phyloP scores from a whole-genome alignment of 2,329 filamentous ascomycete species.

The Pezicula radicicola region DNA sequence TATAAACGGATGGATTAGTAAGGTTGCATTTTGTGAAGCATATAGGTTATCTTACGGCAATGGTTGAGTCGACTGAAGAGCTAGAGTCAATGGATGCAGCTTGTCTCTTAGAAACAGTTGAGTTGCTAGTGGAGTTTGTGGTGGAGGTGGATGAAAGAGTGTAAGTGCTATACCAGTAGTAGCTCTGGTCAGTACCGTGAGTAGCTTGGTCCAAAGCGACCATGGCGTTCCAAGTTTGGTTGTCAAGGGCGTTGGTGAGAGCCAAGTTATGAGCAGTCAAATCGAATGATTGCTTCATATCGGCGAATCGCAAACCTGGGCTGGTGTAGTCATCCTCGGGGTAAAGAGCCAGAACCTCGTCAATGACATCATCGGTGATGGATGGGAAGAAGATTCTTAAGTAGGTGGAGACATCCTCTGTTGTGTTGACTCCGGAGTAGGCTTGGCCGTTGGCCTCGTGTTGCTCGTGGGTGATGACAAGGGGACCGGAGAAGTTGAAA shows the following conservation, averaged over 20 bases:
- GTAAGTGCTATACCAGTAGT: constrained; percentile 30
- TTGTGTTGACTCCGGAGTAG: constrained; percentile 29
- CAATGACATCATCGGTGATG: constrained; percentile 30
- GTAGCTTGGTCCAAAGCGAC: constrained; percentile 28
- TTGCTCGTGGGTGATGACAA: constrained; percentile 32
- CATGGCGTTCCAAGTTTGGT: constrained; percentile 34
- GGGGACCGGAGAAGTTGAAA: constrained; percentile 33
- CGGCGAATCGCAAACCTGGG: constrained; percentile 31
- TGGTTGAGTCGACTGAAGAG: constrained; percentile 19
- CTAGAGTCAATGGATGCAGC: no score
- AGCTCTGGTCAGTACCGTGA: constrained; percentile 33
- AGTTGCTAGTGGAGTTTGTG: constrained; percentile 7
- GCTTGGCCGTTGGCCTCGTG: constrained; percentile 31
- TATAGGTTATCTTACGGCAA: constrained; percentile 13
- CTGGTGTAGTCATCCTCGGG: constrained; percentile 30
- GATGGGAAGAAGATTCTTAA: constrained; percentile 30
- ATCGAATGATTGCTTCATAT: constrained; percentile 34
- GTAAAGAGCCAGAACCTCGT: constrained; percentile 28
- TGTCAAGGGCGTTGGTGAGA: constrained; percentile 30
- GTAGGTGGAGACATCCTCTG: constrained; percentile 28
- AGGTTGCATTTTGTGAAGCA: neutral
- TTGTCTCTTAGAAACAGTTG: constrained; percentile 4
- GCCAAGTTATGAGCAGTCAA: constrained; percentile 31
- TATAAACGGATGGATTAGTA: constrained; percentile 4
- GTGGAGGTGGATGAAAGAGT: constrained; percentile 15